A percentile compares a stretch with the other conserved stretches of the same genome.
Conservation (phyloP, 331 rosid genomes). For the Prunus yedoensis region DNA sequence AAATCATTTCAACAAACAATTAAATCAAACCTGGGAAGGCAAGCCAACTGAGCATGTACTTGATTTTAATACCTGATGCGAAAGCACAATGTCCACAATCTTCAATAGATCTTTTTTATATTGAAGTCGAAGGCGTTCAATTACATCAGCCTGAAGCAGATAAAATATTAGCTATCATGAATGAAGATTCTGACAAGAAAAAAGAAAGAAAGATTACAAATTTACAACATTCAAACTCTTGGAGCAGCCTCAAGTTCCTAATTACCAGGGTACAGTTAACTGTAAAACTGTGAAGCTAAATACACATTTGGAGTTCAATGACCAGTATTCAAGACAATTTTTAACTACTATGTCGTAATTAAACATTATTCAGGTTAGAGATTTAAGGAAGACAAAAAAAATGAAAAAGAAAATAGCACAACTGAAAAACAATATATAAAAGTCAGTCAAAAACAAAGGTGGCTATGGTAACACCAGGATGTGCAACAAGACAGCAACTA, state of each 20-base stretch:
- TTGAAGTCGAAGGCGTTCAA: conserved; percentile 93
- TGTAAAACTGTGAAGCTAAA: neutral
- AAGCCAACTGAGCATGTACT: conserved; percentile 22
- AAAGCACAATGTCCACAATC: conserved; percentile 92
- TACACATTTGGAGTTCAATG: neutral
- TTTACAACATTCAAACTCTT: conserved; percentile 15
- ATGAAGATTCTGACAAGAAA: conserved; percentile 23
- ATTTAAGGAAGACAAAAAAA: too few relatives aligned
- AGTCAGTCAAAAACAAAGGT: neutral
- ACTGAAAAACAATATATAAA: too few relatives aligned
- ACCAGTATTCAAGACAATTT: neutral
- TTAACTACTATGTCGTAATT: neutral
- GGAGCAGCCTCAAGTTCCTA: conserved; percentile 14
- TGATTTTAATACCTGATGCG: conserved; percentile 76
- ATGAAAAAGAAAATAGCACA: too few relatives aligned
- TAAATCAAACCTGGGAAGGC: conserved; percentile 17
- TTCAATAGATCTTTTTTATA: conserved; percentile 84
- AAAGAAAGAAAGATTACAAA: conserved; percentile 16
- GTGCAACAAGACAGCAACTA: neutral
- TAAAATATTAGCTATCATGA: conserved; percentile 11
- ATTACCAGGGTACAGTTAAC: neutral
- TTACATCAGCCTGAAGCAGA: conserved; percentile 87
- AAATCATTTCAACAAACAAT: conserved; percentile 21
- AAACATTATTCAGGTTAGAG: too few relatives aligned
- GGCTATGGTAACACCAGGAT: neutral